A percentile compares a stretch with the other conserved stretches of the same genome.
Conservation (phyloP, 495 filamentous ascomycete genomes). For the Echria macrotheca region DNA sequence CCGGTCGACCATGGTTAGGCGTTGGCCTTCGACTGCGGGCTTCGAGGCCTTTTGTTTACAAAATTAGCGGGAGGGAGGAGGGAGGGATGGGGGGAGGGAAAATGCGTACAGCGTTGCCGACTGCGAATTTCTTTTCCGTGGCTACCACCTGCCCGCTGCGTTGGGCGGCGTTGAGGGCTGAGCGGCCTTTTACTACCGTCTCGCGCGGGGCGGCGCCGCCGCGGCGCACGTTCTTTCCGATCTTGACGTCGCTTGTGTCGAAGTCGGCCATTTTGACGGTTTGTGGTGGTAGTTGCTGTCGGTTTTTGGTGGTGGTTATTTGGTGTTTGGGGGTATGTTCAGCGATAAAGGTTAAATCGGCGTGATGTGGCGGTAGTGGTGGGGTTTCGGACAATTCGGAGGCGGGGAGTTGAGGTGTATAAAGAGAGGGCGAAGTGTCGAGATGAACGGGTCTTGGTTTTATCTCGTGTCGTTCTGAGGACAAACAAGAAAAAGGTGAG, state of each 20-base stretch:
- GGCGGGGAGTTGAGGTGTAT: too few relatives aligned
- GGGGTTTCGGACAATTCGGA: too few relatives aligned
- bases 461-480: too few relatives aligned
- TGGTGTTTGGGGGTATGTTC: too few relatives aligned
- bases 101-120: conserved; percentile 68
- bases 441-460: too few relatives aligned
- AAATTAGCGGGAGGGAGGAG: background rate
- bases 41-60: conserved; percentile 44
- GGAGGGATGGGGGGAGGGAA: background rate
- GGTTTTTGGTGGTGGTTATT: background rate
- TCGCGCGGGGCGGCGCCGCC: conserved; percentile 62
- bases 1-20: conserved; percentile 96
- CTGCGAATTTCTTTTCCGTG: conserved; percentile 89
- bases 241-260: conserved; percentile 75
- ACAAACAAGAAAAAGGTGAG: too few relatives aligned
- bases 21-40: conserved; percentile 75
- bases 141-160: conserved; percentile 67
- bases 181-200: conserved; percentile 80
- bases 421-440: too few relatives aligned
- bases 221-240: conserved; percentile 72
- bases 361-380: too few relatives aligned
- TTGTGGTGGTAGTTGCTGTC: conserved; percentile 10
- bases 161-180: conserved; percentile 85
- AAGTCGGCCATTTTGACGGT: conserved; percentile 45
- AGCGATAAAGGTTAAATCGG: too few relatives aligned